Base-by-base conservation (phyloP, 345 rosid genomes). In the Citrus maxima region DNA sequence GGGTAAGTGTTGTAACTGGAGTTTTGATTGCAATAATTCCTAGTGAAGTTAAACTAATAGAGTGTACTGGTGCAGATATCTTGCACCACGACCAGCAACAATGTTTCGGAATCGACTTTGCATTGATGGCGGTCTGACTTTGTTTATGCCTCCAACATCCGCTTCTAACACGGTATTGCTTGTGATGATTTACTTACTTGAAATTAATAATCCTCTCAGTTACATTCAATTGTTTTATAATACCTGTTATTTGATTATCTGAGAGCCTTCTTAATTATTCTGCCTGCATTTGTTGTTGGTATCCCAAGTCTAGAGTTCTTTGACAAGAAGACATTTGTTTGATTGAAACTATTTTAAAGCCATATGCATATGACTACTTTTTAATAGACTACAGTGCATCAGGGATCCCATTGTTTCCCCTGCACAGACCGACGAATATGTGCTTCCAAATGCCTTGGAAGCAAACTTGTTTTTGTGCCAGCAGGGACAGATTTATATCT, bases 111-210 rank as follows among this genome's bases (percentile, higher is more conserved):
- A 94, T 82, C 89, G 92, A 74, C 85, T 94, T 35, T 96, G 97
- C 84, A 87, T 94, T 74, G 99, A 96, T 86, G 99, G 99, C 78
- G 99, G 98, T 66, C 87, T 93, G 84, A 94, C 99, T 24, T 86
- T 96, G 83, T 94, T 93, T 84, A 90, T 94, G 97, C 97, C 99
- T 73, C 99, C 99, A 72, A 90, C 99, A 68, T 87, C 97, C 79
- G 98, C 98, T 78, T 79, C 93, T 81, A 85, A 91, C 80, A 94
- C 98, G 86, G 99, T 91, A 90, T 67, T 81, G 76, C 78, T 76
- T 69, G 71, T 62, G 73, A 67, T 77, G 30, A 2, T 72, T 55
- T 42, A 59, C 22, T 46, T 46, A 46, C 51, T 42, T 46, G 51
- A 46, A 46, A 46, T 46, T 46, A 12, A 46, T 46, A 46, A 46